Base-by-base conservation (phyloP, 169 alveolate species). In the Cryptosporidium ubiquitum region DNA sequence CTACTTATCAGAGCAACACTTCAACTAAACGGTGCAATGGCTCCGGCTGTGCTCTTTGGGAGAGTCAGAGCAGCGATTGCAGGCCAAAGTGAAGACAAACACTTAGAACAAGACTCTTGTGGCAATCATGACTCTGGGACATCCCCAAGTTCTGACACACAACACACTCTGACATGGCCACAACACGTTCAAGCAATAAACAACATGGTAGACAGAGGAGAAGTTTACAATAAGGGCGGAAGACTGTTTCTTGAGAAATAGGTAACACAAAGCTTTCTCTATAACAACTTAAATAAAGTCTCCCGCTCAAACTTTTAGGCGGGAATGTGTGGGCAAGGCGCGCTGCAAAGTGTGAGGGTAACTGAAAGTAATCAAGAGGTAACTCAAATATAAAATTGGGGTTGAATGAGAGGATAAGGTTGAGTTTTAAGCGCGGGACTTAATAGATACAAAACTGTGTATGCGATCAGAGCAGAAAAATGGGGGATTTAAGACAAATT, bases 141-240 rank as follows among this genome's bases (percentile, higher is more conserved):
- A n/a, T 14, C 51, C 10, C 5, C n/a, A n/a, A 79, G 23, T 4
- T 20, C 52, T 39, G 61, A 44, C 33, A 33, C 39, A 35, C 71
- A 79, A 29, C 12, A 79, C 12, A 42, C 44, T 16, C 64, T 79
- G 39, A 79, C 73, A 6, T 79, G 89, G 89, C 58, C 79, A 0
- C 89, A 79, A 23, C 89, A 79, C 40, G 89, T 79, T n/a, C 74
- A 79, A 47, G 89, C 89, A 10, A 79, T 79, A 10, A 79, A 79
- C 52, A 79, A 79, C 69, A 58, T 79, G 73, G 89, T 79, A 9
- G 89, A 79, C 69, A n/a, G 89, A 9, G 89, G 89, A 14, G 89
- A 79, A 29, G 66, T 58, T 20, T 58, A 44, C 40, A 79, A 79
- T 35, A 79, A 61, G 29, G 89, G 89, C 26, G 89, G 89, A 18